Conservation (phyloP, 75 land plant species). For the Chamaecyparis obtusa region DNA sequence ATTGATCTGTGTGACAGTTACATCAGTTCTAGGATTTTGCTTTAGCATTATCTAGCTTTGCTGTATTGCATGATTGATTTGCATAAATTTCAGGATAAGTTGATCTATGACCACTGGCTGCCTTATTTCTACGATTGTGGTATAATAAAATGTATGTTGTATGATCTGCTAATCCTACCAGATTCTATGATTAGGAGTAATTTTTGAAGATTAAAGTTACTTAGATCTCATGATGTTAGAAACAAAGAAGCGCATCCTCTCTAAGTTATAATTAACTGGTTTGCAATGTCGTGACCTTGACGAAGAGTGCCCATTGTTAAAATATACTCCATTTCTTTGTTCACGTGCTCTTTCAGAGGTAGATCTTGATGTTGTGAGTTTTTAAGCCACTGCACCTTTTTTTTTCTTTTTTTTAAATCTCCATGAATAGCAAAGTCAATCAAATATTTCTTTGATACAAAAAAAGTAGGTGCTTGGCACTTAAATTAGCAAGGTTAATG, state of each 20-base stretch:
- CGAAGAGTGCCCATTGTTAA: neutral
- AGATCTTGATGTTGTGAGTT: too few relatives aligned
- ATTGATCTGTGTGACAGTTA: neutral
- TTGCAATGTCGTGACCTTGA: neutral
- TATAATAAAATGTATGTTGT: neutral
- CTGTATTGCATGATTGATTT: neutral
- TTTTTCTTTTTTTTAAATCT: neutral
- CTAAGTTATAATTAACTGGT: neutral
- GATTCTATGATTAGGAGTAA: neutral
- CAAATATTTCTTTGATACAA: neutral
- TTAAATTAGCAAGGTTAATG: too few relatives aligned
- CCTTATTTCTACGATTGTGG: neutral
- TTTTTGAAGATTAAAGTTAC: neutral
- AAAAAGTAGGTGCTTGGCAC: neutral
- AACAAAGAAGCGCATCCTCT: neutral
- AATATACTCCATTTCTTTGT: neutral
- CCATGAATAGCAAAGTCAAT: neutral
- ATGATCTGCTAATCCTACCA: neutral
- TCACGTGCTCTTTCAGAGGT: neutral
- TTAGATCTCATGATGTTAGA: neutral
- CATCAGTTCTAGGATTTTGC: neutral
- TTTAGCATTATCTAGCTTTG: neutral
- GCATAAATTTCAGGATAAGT: neutral
- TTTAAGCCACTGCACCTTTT: too few relatives aligned
- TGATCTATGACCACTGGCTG: neutral